Base-by-base conservation (phyloP, 2,329 filamentous ascomycete genomes). In the Microthyrium microscopicum region DNA sequence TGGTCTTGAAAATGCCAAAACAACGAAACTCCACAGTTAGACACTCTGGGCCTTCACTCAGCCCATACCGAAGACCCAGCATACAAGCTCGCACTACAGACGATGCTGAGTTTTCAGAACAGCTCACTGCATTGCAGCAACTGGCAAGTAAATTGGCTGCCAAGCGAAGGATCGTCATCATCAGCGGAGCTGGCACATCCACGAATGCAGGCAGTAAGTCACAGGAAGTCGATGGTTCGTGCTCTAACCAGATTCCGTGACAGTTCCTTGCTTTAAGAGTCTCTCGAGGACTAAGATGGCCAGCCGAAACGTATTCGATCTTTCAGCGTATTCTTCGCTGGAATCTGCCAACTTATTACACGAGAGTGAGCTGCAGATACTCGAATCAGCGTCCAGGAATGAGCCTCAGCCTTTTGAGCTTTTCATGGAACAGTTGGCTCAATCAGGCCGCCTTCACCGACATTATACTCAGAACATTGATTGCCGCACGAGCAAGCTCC, bases 401-500 rank as follows among this genome's bases (percentile, higher is more conserved):
- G 29, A 22, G 16, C 29, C 19, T 31, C 15, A 31, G 17, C 29
- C 29, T 22, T 22, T 35, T 35, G 24, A 35, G n/a, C 33, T 16
- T 30, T 30, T 35, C 26, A 31, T 35, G 26, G 26, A 35, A 17
- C 6, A 29, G 33, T 28, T 30, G 24, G 33, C 26, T 35, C 33
- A 35, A 28, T 35, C 26, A 12, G 33, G 33, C 24, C 33, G 26
- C 24, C 26, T 35, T 18, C 33, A 35, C 6, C 33, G 33, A 11
- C 18, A 35, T 18, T 35, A 35, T 28, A 35, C 33, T 11, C 33
- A 35, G 33, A 35, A 35, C 18, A 35, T 35, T 30, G 26, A 35
- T 19, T 35, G 26, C 18, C 25, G 25, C 15, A 28, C 13, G 6
- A 20, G 5, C 18, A 29, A 20, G 26, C 15, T 35, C 15, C 25